A percentile compares a stretch with the other conserved stretches of the same genome.
Evolutionary conservation across 495 filamentous ascomycete species (phyloP).

Genomic region (Diplogelasinospora grovesii): DNA sequence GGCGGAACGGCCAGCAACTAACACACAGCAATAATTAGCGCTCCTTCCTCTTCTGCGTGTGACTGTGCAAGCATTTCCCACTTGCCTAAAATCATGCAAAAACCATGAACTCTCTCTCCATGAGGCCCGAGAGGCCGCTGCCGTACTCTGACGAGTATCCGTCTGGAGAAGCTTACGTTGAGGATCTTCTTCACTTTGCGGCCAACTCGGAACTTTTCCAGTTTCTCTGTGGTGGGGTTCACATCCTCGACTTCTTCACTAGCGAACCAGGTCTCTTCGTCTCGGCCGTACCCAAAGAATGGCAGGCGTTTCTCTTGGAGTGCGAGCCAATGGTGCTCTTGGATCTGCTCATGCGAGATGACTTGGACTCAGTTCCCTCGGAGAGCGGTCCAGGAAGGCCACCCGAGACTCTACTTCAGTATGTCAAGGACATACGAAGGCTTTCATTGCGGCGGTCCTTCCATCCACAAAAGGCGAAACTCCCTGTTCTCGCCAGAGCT

Average conservation of each 20-base stretch:
- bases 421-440: constrained; percentile 65
- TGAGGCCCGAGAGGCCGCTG: constrained; percentile 34
- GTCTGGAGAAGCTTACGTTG: constrained; percentile 62
- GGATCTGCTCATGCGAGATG: constrained; percentile 69
- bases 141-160: constrained; percentile 40
- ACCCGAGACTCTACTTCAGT: constrained; percentile 62
- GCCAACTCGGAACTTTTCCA: constrained; percentile 72
- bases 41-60: no score
- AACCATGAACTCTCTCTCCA: constrained; percentile 19
- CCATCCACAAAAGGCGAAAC: constrained; percentile 27
- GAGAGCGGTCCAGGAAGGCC: constrained; percentile 39
- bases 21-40: no score
- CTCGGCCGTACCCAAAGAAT: constrained; percentile 64
- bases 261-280: constrained; percentile 69
- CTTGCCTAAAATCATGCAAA: background rate
- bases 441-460: constrained; percentile 64
- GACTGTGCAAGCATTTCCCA: no score
- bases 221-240: constrained; percentile 83
- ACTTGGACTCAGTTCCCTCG: constrained; percentile 42
- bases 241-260: constrained; percentile 96
- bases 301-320: constrained; percentile 68
- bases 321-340: constrained; percentile 67
- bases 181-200: constrained; percentile 68
- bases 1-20: no score
- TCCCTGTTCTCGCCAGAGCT: constrained; percentile 53